These are phyloP conservation scores for Cinchona pubescens DNA, from an alignment of 257 asterid species.

Conservation along the genomic window DNA sequence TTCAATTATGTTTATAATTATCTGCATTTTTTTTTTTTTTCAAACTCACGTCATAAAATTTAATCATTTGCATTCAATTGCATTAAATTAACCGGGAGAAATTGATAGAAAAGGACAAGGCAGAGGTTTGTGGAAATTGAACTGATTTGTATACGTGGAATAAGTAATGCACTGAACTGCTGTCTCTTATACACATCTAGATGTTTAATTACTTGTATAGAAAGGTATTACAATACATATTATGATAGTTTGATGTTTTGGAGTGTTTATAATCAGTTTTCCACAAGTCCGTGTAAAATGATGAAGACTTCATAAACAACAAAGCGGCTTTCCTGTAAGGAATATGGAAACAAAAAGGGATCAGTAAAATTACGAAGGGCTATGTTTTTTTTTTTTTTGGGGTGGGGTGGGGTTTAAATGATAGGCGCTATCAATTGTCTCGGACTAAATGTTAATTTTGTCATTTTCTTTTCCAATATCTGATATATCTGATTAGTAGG, in stretches of 20 bases:
- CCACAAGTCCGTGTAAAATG: background rate
- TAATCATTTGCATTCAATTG: background rate
- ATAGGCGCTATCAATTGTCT: background rate
- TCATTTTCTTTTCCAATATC: background rate
- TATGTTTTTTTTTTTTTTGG: background rate
- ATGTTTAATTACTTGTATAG: too few relatives aligned
- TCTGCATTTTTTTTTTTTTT: background rate
- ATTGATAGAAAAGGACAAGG: background rate
- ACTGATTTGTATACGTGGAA: background rate
- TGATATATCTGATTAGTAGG: slow-evolving; percentile 16
- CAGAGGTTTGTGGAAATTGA: background rate
- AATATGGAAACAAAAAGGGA: background rate
- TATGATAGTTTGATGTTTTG: too few relatives aligned
- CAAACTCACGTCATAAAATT: too few relatives aligned
- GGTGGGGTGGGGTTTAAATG: background rate
- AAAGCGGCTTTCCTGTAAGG: background rate
- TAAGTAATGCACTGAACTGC: too few relatives aligned
- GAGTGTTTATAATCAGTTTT: too few relatives aligned
- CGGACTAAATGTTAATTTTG: background rate
- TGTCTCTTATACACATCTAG: too few relatives aligned
- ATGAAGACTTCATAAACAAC: background rate
- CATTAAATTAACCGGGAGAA: background rate
- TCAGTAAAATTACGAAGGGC: background rate
- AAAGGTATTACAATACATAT: too few relatives aligned
- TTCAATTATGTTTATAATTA: background rate